Evolutionary conservation across 768 basidiomycete species (phyloP), one percentile per base, ranked within the genome.

Genomic region (Krasilnikovozyma curviuscula): DNA sequence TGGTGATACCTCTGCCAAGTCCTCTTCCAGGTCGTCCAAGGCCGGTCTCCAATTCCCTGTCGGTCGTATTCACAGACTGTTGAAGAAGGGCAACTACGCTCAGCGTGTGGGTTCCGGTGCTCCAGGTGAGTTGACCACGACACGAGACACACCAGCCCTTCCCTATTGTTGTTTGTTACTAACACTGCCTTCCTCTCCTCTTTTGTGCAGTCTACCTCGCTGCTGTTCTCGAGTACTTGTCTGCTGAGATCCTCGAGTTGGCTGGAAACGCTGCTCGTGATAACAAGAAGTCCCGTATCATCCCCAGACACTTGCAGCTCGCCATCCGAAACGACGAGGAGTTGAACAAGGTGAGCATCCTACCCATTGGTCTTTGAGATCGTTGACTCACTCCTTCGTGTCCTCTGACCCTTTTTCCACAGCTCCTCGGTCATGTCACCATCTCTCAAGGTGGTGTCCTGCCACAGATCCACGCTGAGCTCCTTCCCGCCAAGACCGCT

Each of bases 231-330:
- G 85, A 86, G 65, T 86, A 93, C 57, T 72, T 95, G 48, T 91
- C 89, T 0, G 89, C 89, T 14, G 89, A 97, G 63, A 89, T 97
- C 10, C 70, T 97, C 48, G 89, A 95, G 63, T 75, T 95, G 42
- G 89, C 89, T 48, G 89, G 89, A 21, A 95, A 95, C 64, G 89
- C 89, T 29, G 91, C 89, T 3, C 93, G 93, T 61, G 89, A 97
- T 69, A 73, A 93, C 23, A 77, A 82, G 43, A 88, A 93, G 44
- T 93, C 93, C 64, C 85, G 89, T 66, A 91, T 97, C 63, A 91
- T 85, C 1, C 89, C 89, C n/a, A 79, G 89, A 57, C 89, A 97
- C 67, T 30, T 51, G 32, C 50, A 62, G 54, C 50, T 60, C 27
- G 51, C 54, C 44, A 40, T 55, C 41, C 48, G 48, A 56, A 84